These are phyloP conservation scores for Coniosporium apollinis DNA, from an alignment of 495 filamentous ascomycete species.

Conservation along the genomic window DNA sequence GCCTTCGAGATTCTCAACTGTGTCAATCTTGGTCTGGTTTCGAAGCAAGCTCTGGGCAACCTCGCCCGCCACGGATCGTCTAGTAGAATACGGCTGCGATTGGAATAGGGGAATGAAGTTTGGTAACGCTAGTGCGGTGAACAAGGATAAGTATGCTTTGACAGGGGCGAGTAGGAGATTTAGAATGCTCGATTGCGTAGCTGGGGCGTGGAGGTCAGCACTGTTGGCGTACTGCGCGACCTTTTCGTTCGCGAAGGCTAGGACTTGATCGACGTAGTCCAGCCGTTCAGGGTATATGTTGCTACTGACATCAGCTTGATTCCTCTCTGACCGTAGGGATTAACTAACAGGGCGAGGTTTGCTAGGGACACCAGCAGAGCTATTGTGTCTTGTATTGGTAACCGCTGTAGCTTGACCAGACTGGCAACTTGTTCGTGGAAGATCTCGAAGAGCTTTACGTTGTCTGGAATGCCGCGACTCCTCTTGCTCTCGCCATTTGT, in stretches of 20 bases:
- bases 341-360: slow-evolving; percentile 61
- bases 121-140: slow-evolving; percentile 81
- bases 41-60: slow-evolving; percentile 62
- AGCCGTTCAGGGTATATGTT: slow-evolving; percentile 87
- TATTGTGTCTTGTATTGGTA: slow-evolving; percentile 89
- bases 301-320: slow-evolving; percentile 16
- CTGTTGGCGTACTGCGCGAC: slow-evolving; percentile 82
- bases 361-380: slow-evolving; percentile 80
- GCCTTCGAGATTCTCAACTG: slow-evolving; percentile 64
- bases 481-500: slow-evolving; percentile 29
- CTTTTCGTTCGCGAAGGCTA: slow-evolving; percentile 77
- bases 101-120: slow-evolving; percentile 81
- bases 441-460: slow-evolving; percentile 87
- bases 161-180: slow-evolving; percentile 76
- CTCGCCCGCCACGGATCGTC: slow-evolving; percentile 77
- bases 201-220: slow-evolving; percentile 76
- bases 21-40: slow-evolving; percentile 62
- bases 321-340: neutral
- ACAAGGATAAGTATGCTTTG: slow-evolving; percentile 78
- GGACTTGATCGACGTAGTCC: slow-evolving; percentile 89
- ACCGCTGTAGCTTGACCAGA: slow-evolving; percentile 72
- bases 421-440: slow-evolving; percentile 95
- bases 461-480: slow-evolving; percentile 55
- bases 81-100: slow-evolving; percentile 82
- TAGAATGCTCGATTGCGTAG: slow-evolving; percentile 75